Evolutionary conservation across 371 early-diverging fungal genomes (phyloP).

Genomic region (Mortierella sp.): DNA sequence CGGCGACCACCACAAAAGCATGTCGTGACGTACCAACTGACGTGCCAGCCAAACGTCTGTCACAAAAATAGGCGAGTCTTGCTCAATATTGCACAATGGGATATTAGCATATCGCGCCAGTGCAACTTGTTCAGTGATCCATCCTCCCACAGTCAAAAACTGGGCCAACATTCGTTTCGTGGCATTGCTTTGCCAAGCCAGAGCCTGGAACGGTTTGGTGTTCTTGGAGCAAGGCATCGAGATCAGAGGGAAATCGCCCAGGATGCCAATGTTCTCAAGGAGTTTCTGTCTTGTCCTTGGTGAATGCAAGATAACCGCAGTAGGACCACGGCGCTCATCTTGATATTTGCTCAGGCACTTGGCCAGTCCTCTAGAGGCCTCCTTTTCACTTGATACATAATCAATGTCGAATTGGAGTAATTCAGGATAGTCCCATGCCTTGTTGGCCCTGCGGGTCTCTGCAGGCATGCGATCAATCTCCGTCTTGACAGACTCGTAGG

Average conservation of each 20-base stretch:
- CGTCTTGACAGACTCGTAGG: conserved; percentile 60
- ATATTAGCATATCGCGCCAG: conserved; percentile 88
- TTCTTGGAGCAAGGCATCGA: conserved; percentile 68
- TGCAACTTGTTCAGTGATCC: conserved; percentile 80
- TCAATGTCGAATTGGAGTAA: conserved; percentile 64
- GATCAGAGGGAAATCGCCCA: conserved; percentile 78
- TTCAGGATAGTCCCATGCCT: conserved; percentile 66
- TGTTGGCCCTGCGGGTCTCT: conserved; percentile 37
- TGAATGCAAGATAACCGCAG: conserved; percentile 78
- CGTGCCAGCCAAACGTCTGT: conserved; percentile 90
- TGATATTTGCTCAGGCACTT: conserved; percentile 63
- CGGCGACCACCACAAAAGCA: conserved; percentile 94
- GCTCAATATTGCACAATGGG: conserved; percentile 91
- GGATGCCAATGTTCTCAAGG: conserved; percentile 63
- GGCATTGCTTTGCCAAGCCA: conserved; percentile 89
- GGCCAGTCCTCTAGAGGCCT: conserved; percentile 62
- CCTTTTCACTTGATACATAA: conserved; percentile 64
- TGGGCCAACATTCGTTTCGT: conserved; percentile 77
- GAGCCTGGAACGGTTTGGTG: conserved; percentile 74
- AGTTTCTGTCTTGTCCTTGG: conserved; percentile 63
- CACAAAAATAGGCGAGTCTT: conserved; percentile 83
- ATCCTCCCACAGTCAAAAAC: conserved; percentile 78
- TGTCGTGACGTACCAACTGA: conserved; percentile 76
- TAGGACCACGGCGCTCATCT: conserved; percentile 74
- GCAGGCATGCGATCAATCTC: conserved; percentile 45